phyloP scores from a whole-genome alignment of 1,139 yeast species.

The Torulaspora pretoriensis region DNA sequence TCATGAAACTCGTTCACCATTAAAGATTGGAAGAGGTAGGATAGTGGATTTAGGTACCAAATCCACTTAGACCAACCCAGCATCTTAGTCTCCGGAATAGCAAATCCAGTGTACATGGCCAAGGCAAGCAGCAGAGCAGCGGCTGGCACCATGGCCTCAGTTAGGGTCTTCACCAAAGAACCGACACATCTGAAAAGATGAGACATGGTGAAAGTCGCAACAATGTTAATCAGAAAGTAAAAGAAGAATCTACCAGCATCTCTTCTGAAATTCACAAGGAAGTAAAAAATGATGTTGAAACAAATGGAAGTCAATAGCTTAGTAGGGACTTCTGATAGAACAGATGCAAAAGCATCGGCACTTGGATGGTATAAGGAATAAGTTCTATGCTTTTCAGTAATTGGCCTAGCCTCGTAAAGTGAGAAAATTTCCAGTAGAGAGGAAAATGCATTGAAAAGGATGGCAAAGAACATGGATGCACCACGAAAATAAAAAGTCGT shows the following conservation, averaged over 20 bases:
- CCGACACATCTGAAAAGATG: constrained; percentile 71
- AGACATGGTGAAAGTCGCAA: constrained; percentile 61
- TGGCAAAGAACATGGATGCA: constrained; percentile 72
- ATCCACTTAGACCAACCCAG: constrained; percentile 80
- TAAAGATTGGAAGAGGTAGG: constrained; percentile 63
- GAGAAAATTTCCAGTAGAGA: constrained; percentile 70
- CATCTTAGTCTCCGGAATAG: constrained; percentile 63
- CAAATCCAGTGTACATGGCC: constrained; percentile 73
- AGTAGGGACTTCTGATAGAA: constrained; percentile 63
- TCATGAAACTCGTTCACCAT: constrained; percentile 52
- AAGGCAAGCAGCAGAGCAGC: constrained; percentile 56
- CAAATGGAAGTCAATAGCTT: constrained; percentile 51
- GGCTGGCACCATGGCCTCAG: constrained; percentile 73
- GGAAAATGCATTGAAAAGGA: constrained; percentile 71
- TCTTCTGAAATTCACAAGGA: constrained; percentile 63
- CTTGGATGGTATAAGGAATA: constrained; percentile 75
- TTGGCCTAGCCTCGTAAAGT: constrained; percentile 67
- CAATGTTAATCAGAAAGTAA: constrained; percentile 51
- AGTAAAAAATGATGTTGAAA: constrained; percentile 62
- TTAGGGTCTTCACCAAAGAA: constrained; percentile 53
- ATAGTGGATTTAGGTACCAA: constrained; percentile 66
- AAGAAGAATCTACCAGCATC: constrained; percentile 67
- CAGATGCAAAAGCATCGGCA: constrained; percentile 70
- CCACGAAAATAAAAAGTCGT: constrained; percentile 62
- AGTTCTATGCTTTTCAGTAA: constrained; percentile 74